Conservation (phyloP, 148 eudicot genomes). For the Rhododendron vialii region DNA sequence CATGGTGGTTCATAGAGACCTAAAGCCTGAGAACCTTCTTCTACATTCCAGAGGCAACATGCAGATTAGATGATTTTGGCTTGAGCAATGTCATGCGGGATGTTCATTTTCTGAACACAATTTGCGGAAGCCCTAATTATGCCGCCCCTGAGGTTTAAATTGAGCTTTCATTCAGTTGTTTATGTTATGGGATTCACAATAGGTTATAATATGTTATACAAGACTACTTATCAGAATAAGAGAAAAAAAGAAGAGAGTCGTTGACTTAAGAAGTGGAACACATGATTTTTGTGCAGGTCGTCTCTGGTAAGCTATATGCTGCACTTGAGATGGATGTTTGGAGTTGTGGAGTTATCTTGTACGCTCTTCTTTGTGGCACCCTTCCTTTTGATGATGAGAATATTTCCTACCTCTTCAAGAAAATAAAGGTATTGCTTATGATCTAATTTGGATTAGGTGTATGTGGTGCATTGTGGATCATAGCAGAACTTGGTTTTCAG, state of each 20-base stretch:
- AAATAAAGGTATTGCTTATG: too few species aligned
- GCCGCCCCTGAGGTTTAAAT: slow-evolving; percentile 40
- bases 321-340: too few species aligned
- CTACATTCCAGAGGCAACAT: slow-evolving; percentile 31
- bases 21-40: slow-evolving; percentile 41
- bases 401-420: too few species aligned
- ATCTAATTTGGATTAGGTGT: not conserved
- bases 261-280: not conserved
- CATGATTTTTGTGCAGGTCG: not conserved
- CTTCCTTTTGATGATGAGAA: too few species aligned
- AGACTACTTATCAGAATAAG: not conserved
- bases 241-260: not conserved
- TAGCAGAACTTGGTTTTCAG: not conserved
- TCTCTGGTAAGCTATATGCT: too few species aligned
- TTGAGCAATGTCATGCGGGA: slow-evolving; percentile 36
- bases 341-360: too few species aligned
- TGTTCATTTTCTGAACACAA: slow-evolving; percentile 41
- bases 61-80: slow-evolving; percentile 40
- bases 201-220: not conserved
- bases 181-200: not conserved
- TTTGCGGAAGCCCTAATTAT: slow-evolving; percentile 42
- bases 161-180: not conserved
- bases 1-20: slow-evolving; percentile 42
- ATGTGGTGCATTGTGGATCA: not conserved
- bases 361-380: too few species aligned